Base-by-base conservation (phyloP, 441 rosid species). In the Jatropha multifida region DNA sequence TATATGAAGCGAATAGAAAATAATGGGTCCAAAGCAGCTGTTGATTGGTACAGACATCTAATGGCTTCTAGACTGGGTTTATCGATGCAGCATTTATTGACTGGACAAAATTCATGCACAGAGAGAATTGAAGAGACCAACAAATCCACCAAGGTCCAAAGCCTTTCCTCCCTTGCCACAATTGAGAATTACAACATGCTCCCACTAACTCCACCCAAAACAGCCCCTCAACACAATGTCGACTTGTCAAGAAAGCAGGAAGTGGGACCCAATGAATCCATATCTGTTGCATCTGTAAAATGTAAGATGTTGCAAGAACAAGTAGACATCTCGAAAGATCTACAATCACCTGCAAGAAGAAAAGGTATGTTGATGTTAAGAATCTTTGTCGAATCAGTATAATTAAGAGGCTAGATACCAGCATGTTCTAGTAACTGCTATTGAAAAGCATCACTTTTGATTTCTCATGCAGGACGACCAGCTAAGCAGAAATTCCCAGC, bases 281-380 rank as follows among this genome's bases (percentile, higher is more conserved):
- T 70, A 69, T 52, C 69, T 63, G 74, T 60, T 76, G 79, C 82
- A 76, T 76, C 86, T 56, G 59, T 46, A 68, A 75, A 37, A 69
- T 72, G 77, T 66, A 77, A 76, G 78, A 71, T 56, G 82, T 81
- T 65, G 60, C 77, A 85, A 69, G 78, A 80, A 75, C 82, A 85
- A 70, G 76, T 52, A 69, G 76, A 74, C 68, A 56, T 75, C 65
- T 52, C 38, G 48, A 70, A 72, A 49, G 80, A 81, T 51, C 83
- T 58, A 65, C 84, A 79, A 58, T 76, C 74, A 58, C 62, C 85
- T 72, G 80, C 69, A 62, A 83, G 76, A 77, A 70, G 74, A 82
- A 73, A 66, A 89, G 94, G 98, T 93, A 85, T 38, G 61, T 71
- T 79, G 71, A 73, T 38, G 18, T 73, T 76, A 69, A 46, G 10